phyloP scores from a whole-genome alignment of 495 filamentous ascomycete species.

The Pyronema domesticum region DNA sequence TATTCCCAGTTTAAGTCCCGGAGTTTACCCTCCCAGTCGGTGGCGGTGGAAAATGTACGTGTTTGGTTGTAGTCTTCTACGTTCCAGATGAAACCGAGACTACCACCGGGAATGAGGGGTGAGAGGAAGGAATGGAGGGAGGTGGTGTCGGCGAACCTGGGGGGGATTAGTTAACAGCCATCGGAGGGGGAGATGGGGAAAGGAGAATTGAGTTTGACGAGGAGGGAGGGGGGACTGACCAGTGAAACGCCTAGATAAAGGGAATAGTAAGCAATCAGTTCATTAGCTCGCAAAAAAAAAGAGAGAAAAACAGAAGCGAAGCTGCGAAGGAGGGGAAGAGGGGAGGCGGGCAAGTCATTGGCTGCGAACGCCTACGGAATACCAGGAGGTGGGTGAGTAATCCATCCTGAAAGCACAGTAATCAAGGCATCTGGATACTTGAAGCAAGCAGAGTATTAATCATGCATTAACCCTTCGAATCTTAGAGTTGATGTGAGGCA shows the following conservation, averaged over 20 bases:
- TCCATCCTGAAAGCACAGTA: too few species aligned
- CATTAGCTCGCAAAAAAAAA: too few species aligned
- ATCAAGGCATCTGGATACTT: too few species aligned
- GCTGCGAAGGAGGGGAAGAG: too few species aligned
- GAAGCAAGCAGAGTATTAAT: too few species aligned
- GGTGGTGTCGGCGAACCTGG: neutral
- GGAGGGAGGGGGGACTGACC: slow-evolving; percentile 37
- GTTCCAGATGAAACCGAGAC: slow-evolving; percentile 48
- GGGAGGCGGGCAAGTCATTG: too few species aligned
- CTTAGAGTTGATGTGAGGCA: too few species aligned
- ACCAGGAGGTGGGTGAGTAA: too few species aligned
- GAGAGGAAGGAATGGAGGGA: slow-evolving; percentile 38
- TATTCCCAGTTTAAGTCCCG: slow-evolving; percentile 32
- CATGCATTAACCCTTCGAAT: too few species aligned
- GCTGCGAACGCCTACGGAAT: too few species aligned
- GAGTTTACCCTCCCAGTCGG: slow-evolving; percentile 37
- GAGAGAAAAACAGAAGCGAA: too few species aligned
- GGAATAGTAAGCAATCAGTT: too few species aligned
- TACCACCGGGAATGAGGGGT: slow-evolving; percentile 33
- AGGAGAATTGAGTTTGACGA: slow-evolving; percentile 26
- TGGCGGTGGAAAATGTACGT: slow-evolving; percentile 28
- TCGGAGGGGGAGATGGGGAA: slow-evolving; percentile 26
- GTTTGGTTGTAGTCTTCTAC: slow-evolving; percentile 47
- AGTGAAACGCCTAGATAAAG: slow-evolving; percentile 37
- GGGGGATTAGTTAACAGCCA: neutral